Evolutionary conservation across 768 basidiomycete species (phyloP).

Genomic region (Tulasnella calospora): DNA sequence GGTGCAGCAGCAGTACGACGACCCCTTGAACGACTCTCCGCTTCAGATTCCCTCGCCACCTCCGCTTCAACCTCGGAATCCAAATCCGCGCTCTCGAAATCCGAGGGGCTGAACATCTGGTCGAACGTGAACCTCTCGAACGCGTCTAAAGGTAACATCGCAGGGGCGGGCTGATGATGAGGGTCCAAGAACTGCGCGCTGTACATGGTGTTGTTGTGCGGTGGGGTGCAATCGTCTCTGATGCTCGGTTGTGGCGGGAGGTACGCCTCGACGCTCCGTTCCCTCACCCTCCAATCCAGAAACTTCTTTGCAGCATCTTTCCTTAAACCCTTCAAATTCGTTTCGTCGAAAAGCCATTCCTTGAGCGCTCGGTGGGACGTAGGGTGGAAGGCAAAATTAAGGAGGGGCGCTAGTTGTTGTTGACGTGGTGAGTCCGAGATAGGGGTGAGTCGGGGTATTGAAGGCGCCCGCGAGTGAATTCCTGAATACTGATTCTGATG

Average conservation of each 20-base stretch:
- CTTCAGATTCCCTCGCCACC: background rate
- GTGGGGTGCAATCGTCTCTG: background rate
- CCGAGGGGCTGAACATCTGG: background rate
- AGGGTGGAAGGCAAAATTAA: background rate
- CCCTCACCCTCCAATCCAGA: conserved; percentile 12
- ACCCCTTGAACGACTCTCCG: background rate
- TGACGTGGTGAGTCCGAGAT: background rate
- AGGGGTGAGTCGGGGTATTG: background rate
- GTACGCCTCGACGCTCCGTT: background rate
- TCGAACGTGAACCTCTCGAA: conserved; percentile 15
- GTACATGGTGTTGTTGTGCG: background rate
- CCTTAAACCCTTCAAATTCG: background rate
- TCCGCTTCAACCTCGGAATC: background rate
- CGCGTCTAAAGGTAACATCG: background rate
- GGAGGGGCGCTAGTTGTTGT: background rate
- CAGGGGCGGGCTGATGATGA: too few relatives aligned
- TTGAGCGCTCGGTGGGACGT: conserved; percentile 17
- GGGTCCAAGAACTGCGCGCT: background rate
- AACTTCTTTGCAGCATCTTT: conserved; percentile 16
- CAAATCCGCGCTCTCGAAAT: background rate
- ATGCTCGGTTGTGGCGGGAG: background rate
- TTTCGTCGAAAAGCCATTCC: conserved; percentile 10
- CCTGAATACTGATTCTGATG: background rate
- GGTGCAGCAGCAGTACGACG: too few relatives aligned
- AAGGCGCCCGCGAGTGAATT: background rate